phyloP scores from a whole-genome alignment of 225 moss, liverwort and hornwort genomes.

The Straminergon stramineum region DNA sequence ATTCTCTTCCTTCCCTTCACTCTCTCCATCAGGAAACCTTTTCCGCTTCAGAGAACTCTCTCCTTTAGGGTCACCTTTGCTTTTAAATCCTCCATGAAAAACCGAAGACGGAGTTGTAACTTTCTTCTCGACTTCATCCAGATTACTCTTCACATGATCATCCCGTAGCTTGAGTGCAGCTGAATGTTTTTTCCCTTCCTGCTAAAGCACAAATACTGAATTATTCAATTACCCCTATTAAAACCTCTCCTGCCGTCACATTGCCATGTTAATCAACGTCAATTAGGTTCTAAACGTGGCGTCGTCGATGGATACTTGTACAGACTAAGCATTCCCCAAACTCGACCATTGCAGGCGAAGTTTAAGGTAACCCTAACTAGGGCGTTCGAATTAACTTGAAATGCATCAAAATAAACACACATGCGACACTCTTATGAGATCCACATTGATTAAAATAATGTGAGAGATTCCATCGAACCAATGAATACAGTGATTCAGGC shows the following conservation, averaged over 20 bases:
- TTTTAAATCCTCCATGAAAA: constrained; percentile 4
- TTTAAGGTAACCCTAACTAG: background rate
- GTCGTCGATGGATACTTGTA: background rate
- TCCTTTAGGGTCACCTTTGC: constrained; percentile 13
- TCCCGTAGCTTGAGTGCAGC: constrained; percentile 13
- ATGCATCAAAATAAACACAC: background rate
- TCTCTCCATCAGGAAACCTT: constrained; percentile 14
- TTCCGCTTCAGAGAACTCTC: constrained; percentile 23
- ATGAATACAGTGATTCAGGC: background rate
- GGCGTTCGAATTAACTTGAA: background rate
- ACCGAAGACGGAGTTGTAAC: background rate
- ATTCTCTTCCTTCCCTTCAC: constrained; percentile 19
- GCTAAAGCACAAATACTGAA: background rate
- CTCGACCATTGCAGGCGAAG: background rate
- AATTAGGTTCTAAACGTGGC: background rate
- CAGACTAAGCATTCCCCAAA: background rate
- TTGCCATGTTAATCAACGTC: background rate
- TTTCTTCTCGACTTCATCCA: constrained; percentile 7
- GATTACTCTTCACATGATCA: constrained; percentile 11
- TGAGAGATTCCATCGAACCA: background rate
- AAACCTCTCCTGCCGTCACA: background rate
- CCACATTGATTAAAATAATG: background rate
- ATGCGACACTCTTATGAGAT: background rate
- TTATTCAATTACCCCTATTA: background rate
- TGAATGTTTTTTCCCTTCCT: constrained; percentile 32